Evolutionary conservation across 129 eudicot genomes (phyloP), one percentile per base, ranked within the genome.

Genomic region (Flaveria sonorensis): DNA sequence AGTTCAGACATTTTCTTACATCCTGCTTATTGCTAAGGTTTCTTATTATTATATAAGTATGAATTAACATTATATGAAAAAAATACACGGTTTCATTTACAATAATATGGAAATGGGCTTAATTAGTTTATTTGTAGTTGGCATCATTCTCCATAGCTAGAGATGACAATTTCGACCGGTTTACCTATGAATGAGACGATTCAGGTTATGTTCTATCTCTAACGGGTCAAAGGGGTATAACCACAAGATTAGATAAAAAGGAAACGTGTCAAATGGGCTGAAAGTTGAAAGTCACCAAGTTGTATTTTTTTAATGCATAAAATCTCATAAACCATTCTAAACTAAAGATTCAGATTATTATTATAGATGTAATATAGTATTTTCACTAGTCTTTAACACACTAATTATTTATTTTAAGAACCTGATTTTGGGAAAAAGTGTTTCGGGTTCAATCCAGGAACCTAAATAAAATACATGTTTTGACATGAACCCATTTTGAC

Each of bases 401-500:
- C 64, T 21, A 20, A 9, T 19, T 60, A 26, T 26, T 26, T 13
- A 61, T 26, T 12, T 0, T 1, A 61, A 61, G 19, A 26, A 12
- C 28, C 18, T 0, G 67, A 61, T 4, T 61, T 5, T 61, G 67
- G 67, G 13, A 61, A 24, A 23, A 61, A 61, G 42, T 13, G 42
- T 61, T 61, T 26, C 10, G 18, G 3, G 18, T 61, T 32, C 67
- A 24, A 61, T n/a, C 16, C 42, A 61, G 19, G 10, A 61, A 2
- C 36, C 16, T 52, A 18, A 61, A 24, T 0, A 24, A 61, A 24
- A 26, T 53, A 30, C 12, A 19, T 3, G 21, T 30, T 2, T 62
- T 62, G 45, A 30, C 45, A 14, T 62, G 21, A 30, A 62, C 45
- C 68, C 21, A 15, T 30, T 62, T 62, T 62, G 45, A 62, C 68